Evolutionary conservation across 352 stramenopile genomes (phyloP).

Genomic region (Globisporangium alternatum): DNA sequence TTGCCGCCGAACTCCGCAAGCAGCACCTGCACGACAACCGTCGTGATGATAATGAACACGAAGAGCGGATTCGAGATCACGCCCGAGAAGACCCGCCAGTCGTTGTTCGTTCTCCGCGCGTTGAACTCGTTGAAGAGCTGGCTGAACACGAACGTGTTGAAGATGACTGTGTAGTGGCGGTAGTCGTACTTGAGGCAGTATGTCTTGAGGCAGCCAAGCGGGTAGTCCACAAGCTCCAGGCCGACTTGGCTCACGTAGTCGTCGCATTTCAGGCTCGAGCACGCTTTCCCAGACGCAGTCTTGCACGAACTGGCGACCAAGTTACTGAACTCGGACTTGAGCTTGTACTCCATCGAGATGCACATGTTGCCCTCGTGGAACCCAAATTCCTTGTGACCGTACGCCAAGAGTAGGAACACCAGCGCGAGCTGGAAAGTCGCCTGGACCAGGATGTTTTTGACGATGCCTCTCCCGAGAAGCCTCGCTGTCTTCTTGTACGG

Average conservation of each 20-base stretch:
- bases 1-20: conserved; percentile 95
- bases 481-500: conserved; percentile 71
- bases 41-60: conserved; percentile 90
- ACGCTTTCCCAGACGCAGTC: conserved; percentile 45
- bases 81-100: conserved; percentile 94
- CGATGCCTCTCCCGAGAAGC: conserved; percentile 55
- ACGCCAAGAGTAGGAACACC: conserved; percentile 76
- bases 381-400: conserved; percentile 55
- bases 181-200: conserved; percentile 71
- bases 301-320: conserved; percentile 38
- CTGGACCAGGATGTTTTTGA: conserved; percentile 79
- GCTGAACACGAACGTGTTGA: conserved; percentile 98
- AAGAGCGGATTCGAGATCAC: conserved; percentile 93
- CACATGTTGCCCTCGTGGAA: conserved; percentile 62
- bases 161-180: conserved; percentile 96
- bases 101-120: conserved; percentile 88
- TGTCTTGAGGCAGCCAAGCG: conserved; percentile 41
- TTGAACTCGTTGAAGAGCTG: conserved; percentile 94
- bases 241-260: conserved; percentile 49
- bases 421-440: conserved; percentile 76
- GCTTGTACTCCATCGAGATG: conserved; percentile 31
- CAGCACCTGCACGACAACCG: conserved; percentile 92
- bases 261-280: conserved; percentile 45
- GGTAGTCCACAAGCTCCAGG: conserved; percentile 39
- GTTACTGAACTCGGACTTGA: conserved; percentile 50